Evolutionary conservation across 192 early-diverging fungal genomes (phyloP), one percentile per base, ranked within the genome.

Genomic region (Mortierella claussenii): DNA sequence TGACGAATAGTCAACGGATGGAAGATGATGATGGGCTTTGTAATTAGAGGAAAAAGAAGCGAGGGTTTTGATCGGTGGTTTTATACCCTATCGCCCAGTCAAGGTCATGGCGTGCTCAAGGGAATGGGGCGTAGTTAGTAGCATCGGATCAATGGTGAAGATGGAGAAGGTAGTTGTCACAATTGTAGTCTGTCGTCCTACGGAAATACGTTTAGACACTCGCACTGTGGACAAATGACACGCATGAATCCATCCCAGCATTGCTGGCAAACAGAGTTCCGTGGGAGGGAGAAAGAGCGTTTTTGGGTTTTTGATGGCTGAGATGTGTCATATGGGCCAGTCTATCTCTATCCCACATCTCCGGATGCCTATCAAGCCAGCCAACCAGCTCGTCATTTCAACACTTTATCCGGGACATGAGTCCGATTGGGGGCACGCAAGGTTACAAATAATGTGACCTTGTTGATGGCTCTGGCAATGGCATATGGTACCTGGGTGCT

Each of bases 61-160:
- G 55, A 43, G 37, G 20, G 27, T 21, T 23, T 12, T 27, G 4
- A 49, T 61, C 11, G 23, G n/a, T 36, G 46, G 31, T 48, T 26
- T 28, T 28, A 61, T 32, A 47, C n/a, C n/a, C n/a, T n/a, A n/a
- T n/a, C n/a, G n/a, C n/a, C n/a, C 21, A 34, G 34, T 26, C 55
- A 58, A 26, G 9, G 55, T 58, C 56, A 9, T 12, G n/a, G 15
- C 37, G 37, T 13, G 13, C 37, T 40, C 8, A 40, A 40, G 7
- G 37, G 13, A 7, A 40, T 13, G 37, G 37, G 37, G 37, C 37
- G 37, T 13, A 40, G 8, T 40, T 40, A 40, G 37, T 40, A 40
- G 37, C 7, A 40, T 40, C 37, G 13, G 7, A 7, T 40, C 37
- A 13, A 40, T 40, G 8, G 13, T 40, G 37, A 10, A 40, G 7